phyloP scores from a whole-genome alignment of 2,329 filamentous ascomycete genomes.

The Fonsecaea erecta region DNA sequence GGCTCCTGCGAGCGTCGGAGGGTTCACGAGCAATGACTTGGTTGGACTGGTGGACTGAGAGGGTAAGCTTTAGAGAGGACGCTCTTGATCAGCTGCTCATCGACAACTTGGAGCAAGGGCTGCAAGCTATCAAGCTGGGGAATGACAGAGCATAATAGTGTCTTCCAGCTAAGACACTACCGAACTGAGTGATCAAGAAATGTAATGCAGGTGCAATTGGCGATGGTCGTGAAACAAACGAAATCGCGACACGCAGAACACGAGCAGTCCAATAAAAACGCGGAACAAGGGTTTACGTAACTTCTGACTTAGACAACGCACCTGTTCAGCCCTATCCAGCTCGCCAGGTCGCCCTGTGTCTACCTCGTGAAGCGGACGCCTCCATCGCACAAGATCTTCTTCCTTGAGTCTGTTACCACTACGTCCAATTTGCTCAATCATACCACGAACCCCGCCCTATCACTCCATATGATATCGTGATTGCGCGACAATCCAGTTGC shows the following conservation, averaged over 20 bases:
- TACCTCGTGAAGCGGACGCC: background rate
- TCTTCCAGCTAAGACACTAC: background rate
- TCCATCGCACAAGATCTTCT: background rate
- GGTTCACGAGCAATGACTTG: constrained; percentile 63
- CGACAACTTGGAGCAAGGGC: constrained; percentile 24
- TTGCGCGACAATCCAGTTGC: background rate
- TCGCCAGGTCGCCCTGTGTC: background rate
- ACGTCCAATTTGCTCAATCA: background rate
- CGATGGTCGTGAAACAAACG: background rate
- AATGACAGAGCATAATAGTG: background rate
- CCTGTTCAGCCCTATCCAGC: background rate
- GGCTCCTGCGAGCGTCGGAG: constrained; percentile 57
- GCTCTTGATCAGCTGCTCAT: constrained; percentile 44
- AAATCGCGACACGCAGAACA: background rate
- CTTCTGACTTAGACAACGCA: background rate
- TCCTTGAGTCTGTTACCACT: background rate
- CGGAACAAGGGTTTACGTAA: background rate
- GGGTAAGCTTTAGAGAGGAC: constrained; percentile 66
- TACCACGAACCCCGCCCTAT: background rate
- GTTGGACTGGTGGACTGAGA: constrained; percentile 65
- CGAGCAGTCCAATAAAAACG: no score
- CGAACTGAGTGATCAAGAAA: background rate
- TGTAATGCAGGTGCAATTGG: background rate
- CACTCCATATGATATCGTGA: background rate
- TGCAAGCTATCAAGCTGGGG: constrained; percentile 17